Conservation (phyloP, 2,329 filamentous ascomycete genomes). For the Aspergillus jensenii region DNA sequence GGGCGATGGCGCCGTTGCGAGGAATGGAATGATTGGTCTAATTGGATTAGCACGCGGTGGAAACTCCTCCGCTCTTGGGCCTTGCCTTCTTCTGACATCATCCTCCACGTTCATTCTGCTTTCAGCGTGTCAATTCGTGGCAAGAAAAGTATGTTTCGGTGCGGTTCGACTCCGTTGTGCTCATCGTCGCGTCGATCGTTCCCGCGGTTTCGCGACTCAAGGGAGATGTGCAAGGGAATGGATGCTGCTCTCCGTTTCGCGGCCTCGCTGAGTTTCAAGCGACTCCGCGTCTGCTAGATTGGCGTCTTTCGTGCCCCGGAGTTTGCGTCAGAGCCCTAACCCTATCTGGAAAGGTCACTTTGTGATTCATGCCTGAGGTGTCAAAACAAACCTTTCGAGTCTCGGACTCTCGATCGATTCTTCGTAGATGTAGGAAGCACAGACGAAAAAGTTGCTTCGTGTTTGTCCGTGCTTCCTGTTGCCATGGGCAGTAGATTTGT, state of each 20-base stretch:
- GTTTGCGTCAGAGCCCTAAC: constrained; percentile 9
- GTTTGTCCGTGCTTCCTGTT: no score
- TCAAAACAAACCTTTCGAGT: neutral
- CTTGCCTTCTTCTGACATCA: constrained; percentile 15
- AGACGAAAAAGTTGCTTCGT: no score
- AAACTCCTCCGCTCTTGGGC: constrained; percentile 13
- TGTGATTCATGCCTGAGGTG: neutral
- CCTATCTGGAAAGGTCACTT: neutral
- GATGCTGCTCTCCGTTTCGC: neutral
- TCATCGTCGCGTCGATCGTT: neutral
- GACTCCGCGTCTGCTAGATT: neutral
- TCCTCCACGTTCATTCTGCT: constrained; percentile 5
- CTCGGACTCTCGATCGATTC: neutral
- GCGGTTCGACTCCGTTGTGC: neutral
- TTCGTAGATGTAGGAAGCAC: neutral
- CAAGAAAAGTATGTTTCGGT: neutral
- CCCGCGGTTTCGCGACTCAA: neutral
- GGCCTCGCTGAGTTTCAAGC: neutral
- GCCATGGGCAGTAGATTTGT: no score
- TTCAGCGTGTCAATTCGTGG: neutral
- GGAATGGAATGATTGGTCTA: constrained; percentile 2
- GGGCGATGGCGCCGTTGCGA: constrained; percentile 2
- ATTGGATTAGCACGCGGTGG: constrained; percentile 11
- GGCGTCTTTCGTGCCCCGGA: neutral
- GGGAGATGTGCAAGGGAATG: neutral